Evolutionary conservation across 306 rosid genomes (phyloP), one percentile per base, ranked within the genome.

Genomic region (Quercus cerris): DNA sequence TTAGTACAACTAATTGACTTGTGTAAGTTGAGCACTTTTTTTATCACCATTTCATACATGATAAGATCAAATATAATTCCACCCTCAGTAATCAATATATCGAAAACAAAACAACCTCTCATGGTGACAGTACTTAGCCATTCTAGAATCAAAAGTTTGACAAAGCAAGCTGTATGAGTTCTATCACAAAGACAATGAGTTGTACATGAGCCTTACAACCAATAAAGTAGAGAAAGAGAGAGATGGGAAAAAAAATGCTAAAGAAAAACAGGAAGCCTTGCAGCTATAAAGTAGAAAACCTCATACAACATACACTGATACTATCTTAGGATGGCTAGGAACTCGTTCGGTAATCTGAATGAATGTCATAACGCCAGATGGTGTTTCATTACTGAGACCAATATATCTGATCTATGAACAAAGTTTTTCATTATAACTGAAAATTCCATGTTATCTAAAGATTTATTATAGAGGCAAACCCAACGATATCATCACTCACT

Each of bases 361-460:
- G 87, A 95, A 95, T 86, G 93, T 95, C 99, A 95, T 95, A 61
- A 90, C 44, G 31, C 99, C 99, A 75, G 91, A 95, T 18, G 99
- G 93, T 3, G 99, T 94, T 87, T 94, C 97, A 63, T 93, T 94
- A 84, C 99, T 89, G 61, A 95, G 92, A 82, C 99, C 99, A 85
- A 86, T 41, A 20, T 91, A 88, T 83, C 97, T 93, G 75, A 93
- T 88, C 97, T 91, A 85, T 86, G 85, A 73, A 74, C 69, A 84
- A 79, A 73, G 25, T 1, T n/a, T 67, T 56, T 33, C 66, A 71
- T 75, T 14, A 76, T 59, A 78, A 25, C 44, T 54, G 58, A 8
- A 33, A 71, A 38, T 57, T 10, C 57, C 75, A 54, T 25, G 58
- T 66, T 54, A 66, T 25, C 54, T 17, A 70, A 38, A 72, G 35